Conservation (phyloP, 1,284 basidiomycete genomes). For the Leccinum solheimii region DNA sequence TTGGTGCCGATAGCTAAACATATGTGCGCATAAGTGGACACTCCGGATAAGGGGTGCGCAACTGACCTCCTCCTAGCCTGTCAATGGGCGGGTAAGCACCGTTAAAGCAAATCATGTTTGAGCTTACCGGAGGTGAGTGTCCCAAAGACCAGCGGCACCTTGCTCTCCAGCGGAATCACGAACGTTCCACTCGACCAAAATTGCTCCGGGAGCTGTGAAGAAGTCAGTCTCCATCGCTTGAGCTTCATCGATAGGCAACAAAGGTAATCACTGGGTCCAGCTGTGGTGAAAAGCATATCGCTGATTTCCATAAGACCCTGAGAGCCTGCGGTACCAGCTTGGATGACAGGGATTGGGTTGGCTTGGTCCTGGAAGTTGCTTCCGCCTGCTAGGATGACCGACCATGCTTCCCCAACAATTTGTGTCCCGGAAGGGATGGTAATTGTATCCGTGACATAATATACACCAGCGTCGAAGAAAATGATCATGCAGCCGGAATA, state of each 20-base stretch:
- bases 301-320: background rate
- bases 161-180: background rate
- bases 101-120: background rate
- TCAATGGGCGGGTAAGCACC: background rate
- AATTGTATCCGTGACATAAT: conserved; percentile 52
- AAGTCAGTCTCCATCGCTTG: background rate
- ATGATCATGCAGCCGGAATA: conserved; percentile 55
- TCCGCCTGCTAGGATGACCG: conserved; percentile 23
- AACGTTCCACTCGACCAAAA: conserved; percentile 1
- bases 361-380: background rate
- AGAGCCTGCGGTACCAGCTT: conserved; percentile 30
- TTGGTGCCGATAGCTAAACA: background rate
- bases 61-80: conserved; percentile 1
- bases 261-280: background rate
- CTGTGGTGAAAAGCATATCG: background rate
- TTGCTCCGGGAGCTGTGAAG: background rate
- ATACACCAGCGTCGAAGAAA: conserved; percentile 54
- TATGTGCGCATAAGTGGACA: background rate
- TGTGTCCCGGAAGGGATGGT: conserved; percentile 54
- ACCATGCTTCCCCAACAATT: conserved; percentile 58
- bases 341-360: background rate
- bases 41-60: background rate
- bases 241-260: background rate
- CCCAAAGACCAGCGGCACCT: conserved; percentile 1
- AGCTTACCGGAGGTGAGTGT: background rate